Base-by-base conservation (phyloP, 2,329 filamentous ascomycete genomes). In the Talaromyces sp. region DNA sequence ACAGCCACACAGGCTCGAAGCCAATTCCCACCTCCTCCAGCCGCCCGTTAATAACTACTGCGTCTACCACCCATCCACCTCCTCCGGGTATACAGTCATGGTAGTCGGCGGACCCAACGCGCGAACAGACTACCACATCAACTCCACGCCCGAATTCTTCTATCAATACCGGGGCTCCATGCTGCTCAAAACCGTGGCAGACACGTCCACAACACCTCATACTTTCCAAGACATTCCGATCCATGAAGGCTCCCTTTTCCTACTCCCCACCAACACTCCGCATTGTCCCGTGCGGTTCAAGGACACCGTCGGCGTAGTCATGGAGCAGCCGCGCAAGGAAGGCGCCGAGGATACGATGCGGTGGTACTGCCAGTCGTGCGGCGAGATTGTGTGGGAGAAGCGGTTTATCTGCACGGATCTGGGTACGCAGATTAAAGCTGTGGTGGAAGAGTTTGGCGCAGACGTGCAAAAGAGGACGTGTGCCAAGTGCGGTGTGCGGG, bases 11-110 rank as follows among this genome's bases (percentile, higher is more conserved):
- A 97, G 93, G 94, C 88, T 99, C 47, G 84, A 91, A 70, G 86
- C 93, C 74, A 98, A 98, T 78, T 89, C 90, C 0, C 93, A 98
- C 74, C 88, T 98, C 64, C 86, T 97, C 62, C 87, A 96, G 75
- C 95, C 95, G 0, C 95, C 95, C 1, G 88, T 98, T 72, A 97
- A 97, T 81, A 98, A 98, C 81, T 96, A 95, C 82, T 97, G 93
- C 79, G 91, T 98, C 71, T 96, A 96, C 81, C 90, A 96, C 74
- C 73, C 75, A 3, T 75, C 76, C 44, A 73, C 72, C 5, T 95
- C 97, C 64, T 90, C 93, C 72, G 95, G 95, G 33, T 93, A 96
- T 75, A 98, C 97, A 72, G 92, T 93, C 65, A 81, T 81, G 89
- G 92, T 96, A 69, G 93, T 99, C 65, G 95, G 95, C 73, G 95